These are phyloP conservation scores for Isoetes taiwanensis DNA, from an alignment of 75 land plant genomes.

Conservation along the genomic window DNA sequence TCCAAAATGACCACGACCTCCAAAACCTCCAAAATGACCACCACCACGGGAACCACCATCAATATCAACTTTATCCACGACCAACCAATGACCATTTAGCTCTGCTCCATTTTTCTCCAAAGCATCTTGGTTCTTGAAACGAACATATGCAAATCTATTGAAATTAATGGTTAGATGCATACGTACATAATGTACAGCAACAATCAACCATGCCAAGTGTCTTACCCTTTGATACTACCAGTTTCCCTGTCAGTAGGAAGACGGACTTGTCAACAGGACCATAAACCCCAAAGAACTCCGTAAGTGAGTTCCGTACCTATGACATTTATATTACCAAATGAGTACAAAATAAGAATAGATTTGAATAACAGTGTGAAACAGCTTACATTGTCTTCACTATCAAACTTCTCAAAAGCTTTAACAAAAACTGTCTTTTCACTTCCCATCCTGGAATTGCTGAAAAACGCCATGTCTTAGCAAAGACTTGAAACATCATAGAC, in stretches of 20 bases:
- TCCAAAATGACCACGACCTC: no score
- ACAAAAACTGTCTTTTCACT: constrained; percentile 38
- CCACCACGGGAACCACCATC: no score
- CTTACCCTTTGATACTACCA: constrained; percentile 64
- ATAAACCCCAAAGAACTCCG: constrained; percentile 56
- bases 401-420: constrained; percentile 52
- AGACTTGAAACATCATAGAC: no score
- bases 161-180: no score
- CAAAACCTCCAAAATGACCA: no score
- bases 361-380: background rate
- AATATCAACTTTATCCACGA: constrained; percentile 22
- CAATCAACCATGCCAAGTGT: no score
- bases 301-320: constrained; percentile 43
- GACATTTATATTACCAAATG: no score
- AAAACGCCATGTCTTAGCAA: no score
- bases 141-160: constrained; percentile 25
- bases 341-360: no score
- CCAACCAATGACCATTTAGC: constrained; percentile 13
- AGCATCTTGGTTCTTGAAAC: constrained; percentile 12
- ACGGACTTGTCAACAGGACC: constrained; percentile 48
- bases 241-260: constrained; percentile 68
- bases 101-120: constrained; percentile 18
- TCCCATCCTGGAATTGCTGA: constrained; percentile 12
- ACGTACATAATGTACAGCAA: no score
- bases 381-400: constrained; percentile 54